Base-by-base conservation (phyloP, 805 yeast genomes). In the Lipomyces starkeyi region DNA sequence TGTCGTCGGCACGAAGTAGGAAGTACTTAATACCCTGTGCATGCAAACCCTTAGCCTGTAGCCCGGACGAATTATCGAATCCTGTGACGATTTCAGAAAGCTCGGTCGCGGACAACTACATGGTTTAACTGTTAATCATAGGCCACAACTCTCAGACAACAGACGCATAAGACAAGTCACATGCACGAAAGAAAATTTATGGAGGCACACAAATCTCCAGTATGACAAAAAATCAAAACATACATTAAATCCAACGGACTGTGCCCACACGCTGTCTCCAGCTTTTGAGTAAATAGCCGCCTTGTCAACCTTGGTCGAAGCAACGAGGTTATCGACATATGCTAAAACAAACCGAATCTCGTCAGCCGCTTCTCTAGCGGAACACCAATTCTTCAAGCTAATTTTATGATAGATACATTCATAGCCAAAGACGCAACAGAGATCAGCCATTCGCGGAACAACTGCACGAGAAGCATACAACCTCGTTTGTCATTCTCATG, bases 181-280 rank as follows among this genome's bases (percentile, higher is more conserved):
- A 25, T 22, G 29, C n/a, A 25, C 14, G 8, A 78, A 79, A 72
- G 20, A 61, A 55, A 25, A 25, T 29, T n/a, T 14, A 8, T 25
- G 49, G 20, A 17, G 22, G 49, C 9, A 17, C 49, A 3, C 20
- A 43, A 13, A 25, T 25, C 43, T 4, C 13, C 29, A 59, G 43
- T 58, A 35, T 13, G 20, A 47, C 29, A 52, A 17, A 17, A 29
- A 29, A 13, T 20, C 25, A 7, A 29, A 20, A 73, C 76, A 11
- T 63, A 74, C 76, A 47, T 82, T 78, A 68, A 91, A 86, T 54
- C 86, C 86, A 69, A 90, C 85, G 20, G 95, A 84, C 73, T 88
- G 86, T 27, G 98, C 98, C 99, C 99, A 95, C 63, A 88, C 85
- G 25, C 97, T 86, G 79, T 93, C 97, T 58, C 99, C 99, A 14